Evolutionary conservation across 768 basidiomycete genomes (phyloP).

Genomic region (Suillus discolor): DNA sequence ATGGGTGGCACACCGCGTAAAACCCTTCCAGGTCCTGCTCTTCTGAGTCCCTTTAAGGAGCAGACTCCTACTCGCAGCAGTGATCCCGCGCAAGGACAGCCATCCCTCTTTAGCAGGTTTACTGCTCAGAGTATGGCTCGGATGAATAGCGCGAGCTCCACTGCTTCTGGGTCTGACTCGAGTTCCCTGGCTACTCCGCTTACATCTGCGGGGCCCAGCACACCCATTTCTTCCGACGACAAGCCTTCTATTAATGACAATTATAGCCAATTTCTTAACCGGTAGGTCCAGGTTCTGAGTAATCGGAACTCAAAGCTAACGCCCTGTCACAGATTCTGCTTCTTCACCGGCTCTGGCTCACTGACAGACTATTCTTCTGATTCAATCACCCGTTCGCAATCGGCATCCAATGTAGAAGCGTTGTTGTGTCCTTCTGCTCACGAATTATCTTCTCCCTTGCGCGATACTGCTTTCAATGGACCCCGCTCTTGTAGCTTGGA

Average conservation of each 20-base stretch:
- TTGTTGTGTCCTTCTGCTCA: constrained; percentile 40
- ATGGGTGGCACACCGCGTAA: constrained; percentile 26
- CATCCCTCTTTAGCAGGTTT: constrained; percentile 3
- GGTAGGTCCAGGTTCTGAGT: constrained; percentile 42
- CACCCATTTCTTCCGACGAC: constrained; percentile 13
- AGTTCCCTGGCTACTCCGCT: constrained; percentile 46
- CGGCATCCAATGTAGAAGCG: constrained; percentile 58
- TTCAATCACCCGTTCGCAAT: constrained; percentile 42
- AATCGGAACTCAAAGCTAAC: constrained; percentile 9
- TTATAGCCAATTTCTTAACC: constrained; percentile 66
- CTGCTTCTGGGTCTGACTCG: constrained; percentile 50
- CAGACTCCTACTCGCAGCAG: background rate
- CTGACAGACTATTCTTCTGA: constrained; percentile 31
- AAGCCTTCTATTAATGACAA: constrained; percentile 28
- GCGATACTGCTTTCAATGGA: constrained; percentile 10
- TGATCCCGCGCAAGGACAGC: background rate
- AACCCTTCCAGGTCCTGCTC: constrained; percentile 5
- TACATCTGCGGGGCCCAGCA: constrained; percentile 41
- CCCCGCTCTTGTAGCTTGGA: constrained; percentile 34
- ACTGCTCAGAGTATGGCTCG: constrained; percentile 16
- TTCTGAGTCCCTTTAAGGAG: background rate
- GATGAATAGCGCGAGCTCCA: constrained; percentile 39
- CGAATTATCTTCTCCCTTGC: constrained; percentile 25
- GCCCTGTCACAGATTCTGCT: constrained; percentile 62
- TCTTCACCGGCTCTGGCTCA: constrained; percentile 66